Conservation (phyloP, 2,329 filamentous ascomycete genomes). For the Phaeosphaeriaceae sp. region DNA sequence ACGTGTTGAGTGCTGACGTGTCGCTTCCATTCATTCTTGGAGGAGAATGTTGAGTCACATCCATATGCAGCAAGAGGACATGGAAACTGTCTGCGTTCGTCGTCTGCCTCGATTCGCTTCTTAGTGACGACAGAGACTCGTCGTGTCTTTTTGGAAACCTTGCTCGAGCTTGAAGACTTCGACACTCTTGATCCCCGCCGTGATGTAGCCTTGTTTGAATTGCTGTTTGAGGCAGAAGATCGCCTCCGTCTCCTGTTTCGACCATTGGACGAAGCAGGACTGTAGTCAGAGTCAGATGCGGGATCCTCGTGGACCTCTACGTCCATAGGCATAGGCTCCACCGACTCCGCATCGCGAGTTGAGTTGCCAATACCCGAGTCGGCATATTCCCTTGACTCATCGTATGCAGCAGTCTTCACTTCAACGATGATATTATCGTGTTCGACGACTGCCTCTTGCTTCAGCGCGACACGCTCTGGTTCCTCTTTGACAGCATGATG, state of each 20-base stretch:
- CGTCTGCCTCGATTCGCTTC: constrained; percentile 16
- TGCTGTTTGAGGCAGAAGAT: constrained; percentile 33
- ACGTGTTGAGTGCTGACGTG: constrained; percentile 85
- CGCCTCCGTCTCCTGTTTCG: constrained; percentile 31
- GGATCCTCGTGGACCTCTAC: constrained; percentile 38
- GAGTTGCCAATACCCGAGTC: constrained; percentile 39
- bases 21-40: constrained; percentile 96
- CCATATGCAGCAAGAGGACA: constrained; percentile 83
- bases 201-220: constrained; percentile 21
- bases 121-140: constrained; percentile 18
- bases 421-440: constrained; percentile 22
- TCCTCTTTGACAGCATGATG: constrained; percentile 34
- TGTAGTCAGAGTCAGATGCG: constrained; percentile 46
- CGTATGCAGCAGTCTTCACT: constrained; percentile 16
- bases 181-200: constrained; percentile 31
- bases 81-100: constrained; percentile 63
- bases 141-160: constrained; percentile 27
- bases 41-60: constrained; percentile 74
- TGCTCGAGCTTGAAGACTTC: constrained; percentile 22
- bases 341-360: constrained; percentile 45
- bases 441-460: constrained; percentile 30
- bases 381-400: constrained; percentile 23
- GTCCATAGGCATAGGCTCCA: constrained; percentile 42
- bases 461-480: constrained; percentile 26
- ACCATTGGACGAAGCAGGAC: constrained; percentile 18